Evolutionary conservation across 192 early-diverging fungal genomes (phyloP).

Genomic region (Backusella morwellensis): DNA sequence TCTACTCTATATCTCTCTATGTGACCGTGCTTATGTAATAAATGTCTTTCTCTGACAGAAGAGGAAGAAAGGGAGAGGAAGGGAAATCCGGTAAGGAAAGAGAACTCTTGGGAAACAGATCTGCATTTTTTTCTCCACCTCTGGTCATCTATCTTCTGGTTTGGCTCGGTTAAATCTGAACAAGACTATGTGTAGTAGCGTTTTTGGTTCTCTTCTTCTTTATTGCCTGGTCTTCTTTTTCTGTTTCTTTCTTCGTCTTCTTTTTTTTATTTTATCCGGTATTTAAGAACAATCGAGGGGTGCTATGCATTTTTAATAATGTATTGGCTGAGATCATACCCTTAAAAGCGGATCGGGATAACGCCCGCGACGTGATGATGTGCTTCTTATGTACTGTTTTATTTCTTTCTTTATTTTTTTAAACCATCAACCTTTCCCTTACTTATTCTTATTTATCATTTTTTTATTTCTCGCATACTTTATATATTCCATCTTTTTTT

Average conservation of each 20-base stretch:
- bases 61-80: neutral
- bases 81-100: neutral
- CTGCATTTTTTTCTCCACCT: neutral
- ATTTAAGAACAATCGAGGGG: conserved; percentile 24
- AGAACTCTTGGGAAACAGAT: neutral
- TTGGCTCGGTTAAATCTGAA: neutral
- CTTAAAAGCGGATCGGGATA: conserved; percentile 40
- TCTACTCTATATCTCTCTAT: conserved; percentile 2
- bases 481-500: neutral
- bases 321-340: conserved; percentile 42
- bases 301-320: conserved; percentile 9
- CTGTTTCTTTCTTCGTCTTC: neutral
- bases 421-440: conserved; percentile 1
- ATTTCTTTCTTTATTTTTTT: neutral
- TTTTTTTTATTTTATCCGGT: neutral
- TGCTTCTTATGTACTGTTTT: neutral
- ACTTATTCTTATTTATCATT: neutral
- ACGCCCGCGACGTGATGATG: conserved; percentile 31
- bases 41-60: neutral
- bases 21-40: conserved; percentile 1
- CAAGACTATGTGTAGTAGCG: neutral
- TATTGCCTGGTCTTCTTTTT: neutral
- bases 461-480: neutral
- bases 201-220: neutral
- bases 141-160: neutral